Evolutionary conservation across 176 grass and related monocot species (phyloP).

Genomic region (Bromus sterilis): DNA sequence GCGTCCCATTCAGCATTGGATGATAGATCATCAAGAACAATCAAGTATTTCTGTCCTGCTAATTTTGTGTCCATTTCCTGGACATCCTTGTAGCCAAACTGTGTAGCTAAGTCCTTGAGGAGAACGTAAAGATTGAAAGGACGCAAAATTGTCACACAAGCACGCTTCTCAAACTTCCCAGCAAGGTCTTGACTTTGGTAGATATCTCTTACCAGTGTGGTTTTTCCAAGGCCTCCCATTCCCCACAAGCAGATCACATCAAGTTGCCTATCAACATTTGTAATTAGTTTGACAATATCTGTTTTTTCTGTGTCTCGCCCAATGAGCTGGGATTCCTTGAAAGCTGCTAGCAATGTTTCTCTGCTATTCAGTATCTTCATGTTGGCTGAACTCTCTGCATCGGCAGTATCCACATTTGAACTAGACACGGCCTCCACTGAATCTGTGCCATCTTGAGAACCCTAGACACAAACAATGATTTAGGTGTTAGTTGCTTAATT

Average conservation of each 20-base stretch:
- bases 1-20: not conserved
- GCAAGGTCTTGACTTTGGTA: not conserved
- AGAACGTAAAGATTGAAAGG: not conserved
- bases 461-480: not conserved
- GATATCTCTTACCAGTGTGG: slow-evolving; percentile 1
- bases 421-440: not conserved
- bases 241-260: slow-evolving; percentile 9
- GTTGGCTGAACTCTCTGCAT: not conserved
- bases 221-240: slow-evolving; percentile 26
- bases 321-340: not conserved
- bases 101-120: not conserved
- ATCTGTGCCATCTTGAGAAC: not conserved
- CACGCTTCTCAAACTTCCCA: not conserved
- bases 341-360: not conserved
- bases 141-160: not conserved
- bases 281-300: not conserved
- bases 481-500: not conserved
- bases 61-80: not conserved
- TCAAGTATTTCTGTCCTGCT: not conserved
- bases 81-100: not conserved
- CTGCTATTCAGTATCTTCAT: not conserved
- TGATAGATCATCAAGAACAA: slow-evolving; percentile 1
- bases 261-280: not conserved
- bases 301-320: not conserved
- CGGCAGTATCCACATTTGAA: not conserved